Evolutionary conservation across 495 filamentous ascomycete genomes (phyloP).

Genomic region (Wilcoxina mikolae): DNA sequence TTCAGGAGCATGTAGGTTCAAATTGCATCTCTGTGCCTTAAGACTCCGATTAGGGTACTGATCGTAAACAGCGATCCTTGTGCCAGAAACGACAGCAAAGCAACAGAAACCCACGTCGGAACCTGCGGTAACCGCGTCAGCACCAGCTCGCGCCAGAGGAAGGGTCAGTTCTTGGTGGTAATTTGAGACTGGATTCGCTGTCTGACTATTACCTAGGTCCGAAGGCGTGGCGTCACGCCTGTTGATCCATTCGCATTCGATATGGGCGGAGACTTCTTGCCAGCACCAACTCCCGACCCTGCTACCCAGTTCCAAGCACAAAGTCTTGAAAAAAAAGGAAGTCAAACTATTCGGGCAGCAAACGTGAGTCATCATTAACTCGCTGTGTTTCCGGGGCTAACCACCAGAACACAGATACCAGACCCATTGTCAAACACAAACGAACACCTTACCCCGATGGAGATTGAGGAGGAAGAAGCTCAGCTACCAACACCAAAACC

Average conservation of each 20-base stretch:
- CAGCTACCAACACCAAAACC: not conserved
- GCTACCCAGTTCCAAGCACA: not conserved
- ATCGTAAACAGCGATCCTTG: not conserved
- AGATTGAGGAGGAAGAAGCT: not conserved
- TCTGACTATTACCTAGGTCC: not conserved
- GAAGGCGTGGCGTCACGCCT: not conserved
- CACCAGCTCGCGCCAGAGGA: not conserved
- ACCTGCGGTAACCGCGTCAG: no score
- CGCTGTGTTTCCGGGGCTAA: no score
- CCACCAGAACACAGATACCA: not conserved
- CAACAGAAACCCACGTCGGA: no score
- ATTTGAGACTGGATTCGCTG: not conserved
- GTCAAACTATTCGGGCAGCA: not conserved
- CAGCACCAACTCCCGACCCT: constrained; percentile 2
- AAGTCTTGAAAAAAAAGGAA: not conserved
- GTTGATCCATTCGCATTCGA: constrained; percentile 2
- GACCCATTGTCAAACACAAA: not conserved
- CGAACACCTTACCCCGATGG: not conserved
- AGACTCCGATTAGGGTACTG: not conserved
- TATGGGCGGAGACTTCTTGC: constrained; percentile 1
- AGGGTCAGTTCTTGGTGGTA: not conserved
- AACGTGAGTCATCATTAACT: no score
- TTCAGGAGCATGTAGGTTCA: not conserved
- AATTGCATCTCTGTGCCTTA: not conserved
- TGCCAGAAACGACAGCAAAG: no score